Evolutionary conservation across 2,329 filamentous ascomycete genomes (phyloP).

Genomic region (Zalaria sp.): DNA sequence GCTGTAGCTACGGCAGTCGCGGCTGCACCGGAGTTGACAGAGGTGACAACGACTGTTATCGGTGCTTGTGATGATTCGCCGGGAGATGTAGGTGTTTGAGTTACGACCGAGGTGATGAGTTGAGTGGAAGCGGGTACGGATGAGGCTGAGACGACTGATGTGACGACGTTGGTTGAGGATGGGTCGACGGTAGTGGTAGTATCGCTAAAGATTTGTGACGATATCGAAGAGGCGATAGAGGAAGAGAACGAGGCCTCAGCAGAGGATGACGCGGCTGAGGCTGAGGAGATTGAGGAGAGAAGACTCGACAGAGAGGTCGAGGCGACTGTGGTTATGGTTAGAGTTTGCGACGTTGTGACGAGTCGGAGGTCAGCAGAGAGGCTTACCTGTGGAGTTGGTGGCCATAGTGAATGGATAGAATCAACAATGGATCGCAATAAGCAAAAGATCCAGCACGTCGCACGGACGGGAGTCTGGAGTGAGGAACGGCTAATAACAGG

Average conservation of each 20-base stretch:
- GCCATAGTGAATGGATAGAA: not conserved
- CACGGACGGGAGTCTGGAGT: no score
- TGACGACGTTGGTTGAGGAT: conserved; percentile 8
- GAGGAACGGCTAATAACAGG: no score
- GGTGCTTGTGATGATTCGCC: conserved; percentile 5
- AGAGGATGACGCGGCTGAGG: conserved; percentile 1
- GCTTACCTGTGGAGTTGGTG: conserved; percentile 4
- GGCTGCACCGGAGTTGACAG: conserved; percentile 5
- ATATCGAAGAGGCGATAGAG: conserved; percentile 9
- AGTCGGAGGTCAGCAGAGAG: not conserved
- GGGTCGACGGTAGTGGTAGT: conserved; percentile 7
- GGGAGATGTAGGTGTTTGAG: conserved; percentile 5
- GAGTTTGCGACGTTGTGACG: not conserved
- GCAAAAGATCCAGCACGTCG: no score
- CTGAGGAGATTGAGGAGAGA: not conserved
- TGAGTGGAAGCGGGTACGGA: conserved; percentile 9
- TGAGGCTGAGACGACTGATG: conserved; percentile 9
- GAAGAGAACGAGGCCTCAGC: conserved; percentile 6
- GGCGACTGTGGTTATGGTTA: conserved; percentile 2
- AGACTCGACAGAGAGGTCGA: not conserved
- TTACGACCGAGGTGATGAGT: conserved; percentile 12
- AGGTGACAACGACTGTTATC: conserved; percentile 12
- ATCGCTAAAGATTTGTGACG: conserved; percentile 5
- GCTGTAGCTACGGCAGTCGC: conserved; percentile 4
- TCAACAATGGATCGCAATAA: no score